These are phyloP conservation scores for Colletotrichum acutatum DNA, from an alignment of 2,329 filamentous ascomycete species.

Conservation along the genomic window DNA sequence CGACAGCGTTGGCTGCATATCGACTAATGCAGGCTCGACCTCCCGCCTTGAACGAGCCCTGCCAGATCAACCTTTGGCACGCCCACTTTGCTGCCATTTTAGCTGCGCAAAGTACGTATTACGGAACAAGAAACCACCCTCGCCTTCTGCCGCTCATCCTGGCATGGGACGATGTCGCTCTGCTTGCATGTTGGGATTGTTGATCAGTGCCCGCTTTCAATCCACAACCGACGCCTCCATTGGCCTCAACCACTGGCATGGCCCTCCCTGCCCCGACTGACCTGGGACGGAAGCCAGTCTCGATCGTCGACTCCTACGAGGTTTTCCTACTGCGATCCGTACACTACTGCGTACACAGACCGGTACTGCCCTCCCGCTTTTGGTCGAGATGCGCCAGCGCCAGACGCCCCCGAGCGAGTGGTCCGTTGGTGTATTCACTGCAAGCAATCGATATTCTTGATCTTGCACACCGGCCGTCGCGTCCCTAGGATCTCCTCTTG, in stretches of 20 bases:
- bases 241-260: conserved; percentile 18
- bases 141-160: conserved; percentile 19
- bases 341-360: too few species aligned
- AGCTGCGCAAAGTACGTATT: neutral
- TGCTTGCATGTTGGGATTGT: conserved; percentile 17
- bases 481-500: neutral
- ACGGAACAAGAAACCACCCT: neutral
- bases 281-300: conserved; percentile 21
- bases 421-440: neutral
- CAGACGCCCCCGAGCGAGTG: neutral
- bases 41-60: conserved; percentile 19
- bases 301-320: conserved; percentile 20
- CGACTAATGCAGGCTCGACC: conserved; percentile 21
- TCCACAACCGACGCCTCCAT: conserved; percentile 12
- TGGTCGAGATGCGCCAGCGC: neutral
- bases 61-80: neutral
- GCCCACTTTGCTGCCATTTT: neutral
- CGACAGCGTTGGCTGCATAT: conserved; percentile 14
- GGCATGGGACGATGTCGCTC: conserved; percentile 30
- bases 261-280: conserved; percentile 15
- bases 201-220: conserved; percentile 7
- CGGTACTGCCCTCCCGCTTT: neutral
- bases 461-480: neutral
- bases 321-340: neutral
- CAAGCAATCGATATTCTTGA: neutral